Evolutionary conservation across 2,329 filamentous ascomycete species (phyloP).

Genomic region (Talaromyces sp.): DNA sequence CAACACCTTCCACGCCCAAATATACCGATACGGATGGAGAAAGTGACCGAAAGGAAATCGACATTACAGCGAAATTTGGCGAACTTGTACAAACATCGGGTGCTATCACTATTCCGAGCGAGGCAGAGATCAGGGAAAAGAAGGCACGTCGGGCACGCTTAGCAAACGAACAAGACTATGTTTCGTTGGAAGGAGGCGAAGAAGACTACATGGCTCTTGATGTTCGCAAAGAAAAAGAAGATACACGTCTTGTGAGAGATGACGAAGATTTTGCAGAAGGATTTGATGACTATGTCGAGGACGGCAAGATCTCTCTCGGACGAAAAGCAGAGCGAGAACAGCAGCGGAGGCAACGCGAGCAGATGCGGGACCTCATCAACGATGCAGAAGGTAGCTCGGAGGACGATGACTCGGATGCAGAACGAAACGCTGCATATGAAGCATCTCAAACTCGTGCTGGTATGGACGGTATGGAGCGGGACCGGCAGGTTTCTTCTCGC

Average conservation of each 20-base stretch:
- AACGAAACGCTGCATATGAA: conserved; percentile 74
- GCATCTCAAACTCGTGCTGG: conserved; percentile 78
- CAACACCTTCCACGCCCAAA: conserved; percentile 76
- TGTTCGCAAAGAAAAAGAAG: conserved; percentile 54
- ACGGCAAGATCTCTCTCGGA: conserved; percentile 73
- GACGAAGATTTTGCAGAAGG: conserved; percentile 92
- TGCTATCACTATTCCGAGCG: conserved; percentile 61
- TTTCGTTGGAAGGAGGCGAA: conserved; percentile 30
- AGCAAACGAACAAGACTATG: conserved; percentile 58
- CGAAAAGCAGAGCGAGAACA: conserved; percentile 72
- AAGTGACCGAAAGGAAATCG: conserved; percentile 49
- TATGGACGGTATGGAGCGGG: conserved; percentile 62
- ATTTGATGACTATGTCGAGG: conserved; percentile 86
- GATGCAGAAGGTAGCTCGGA: conserved; percentile 65
- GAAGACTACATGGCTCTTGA: conserved; percentile 45
- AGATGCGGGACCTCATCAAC: conserved; percentile 79
- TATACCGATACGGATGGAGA: conserved; percentile 35
- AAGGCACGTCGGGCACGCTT: conserved; percentile 82
- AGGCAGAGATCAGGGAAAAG: conserved; percentile 82
- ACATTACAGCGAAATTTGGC: conserved; percentile 46
- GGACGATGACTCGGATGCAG: conserved; percentile 59
- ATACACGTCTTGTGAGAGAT: conserved; percentile 71
- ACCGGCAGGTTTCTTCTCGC: conserved; percentile 29
- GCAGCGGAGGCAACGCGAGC: conserved; percentile 58
- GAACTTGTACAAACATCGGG: conserved; percentile 29